Base-by-base conservation (phyloP, 257 asterid genomes). In the Lantana camara region DNA sequence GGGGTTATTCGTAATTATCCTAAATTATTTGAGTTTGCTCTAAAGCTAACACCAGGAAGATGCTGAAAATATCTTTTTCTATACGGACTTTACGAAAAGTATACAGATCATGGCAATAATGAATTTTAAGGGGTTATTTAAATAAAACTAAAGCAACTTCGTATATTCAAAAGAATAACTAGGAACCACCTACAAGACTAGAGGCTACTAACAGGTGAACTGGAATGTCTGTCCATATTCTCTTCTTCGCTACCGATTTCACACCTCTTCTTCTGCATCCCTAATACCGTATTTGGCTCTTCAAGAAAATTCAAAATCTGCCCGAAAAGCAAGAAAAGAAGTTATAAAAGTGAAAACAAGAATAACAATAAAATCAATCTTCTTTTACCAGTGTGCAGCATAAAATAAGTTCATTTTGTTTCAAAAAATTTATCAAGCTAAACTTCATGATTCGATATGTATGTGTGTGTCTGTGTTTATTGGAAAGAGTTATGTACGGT, bases 231-330 rank as follows among this genome's bases (percentile, higher is more conserved):
- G 57, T 60, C 15, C 29, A 57, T 22, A 2, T 8, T 66, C 80
- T 71, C 82, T 14, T 58, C 64, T 72, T 69, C 70, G 27, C 73
- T 60, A 62, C 72, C 69, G 47, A 69, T 63, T 42, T 56, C 45
- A 17, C 68, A 54, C 65, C 71, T 79, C 63, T 67, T 79, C 17
- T 56, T 76, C 63, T 81, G 85, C 78, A 75, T 80, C 65, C 75
- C 81, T 10, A 78, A 67, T 83, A 78, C 77, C 46, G 58, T 48
- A 2, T 66, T 80, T 44, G 94, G 88, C 71, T 85, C 84, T 75
- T 76, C 83, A 10, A 81, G 77, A 54, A 78, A 70, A 32, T 52
- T 72, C 72, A 90, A 68, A 55, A 90, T 80, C 95, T 90, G 88
- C 63, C 57, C 49, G 51, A 22, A 75, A 67, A 70, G 42, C 53